These are phyloP conservation scores for Naganishia sp. DNA, from an alignment of 1,284 basidiomycete species.

Conservation along the genomic window DNA sequence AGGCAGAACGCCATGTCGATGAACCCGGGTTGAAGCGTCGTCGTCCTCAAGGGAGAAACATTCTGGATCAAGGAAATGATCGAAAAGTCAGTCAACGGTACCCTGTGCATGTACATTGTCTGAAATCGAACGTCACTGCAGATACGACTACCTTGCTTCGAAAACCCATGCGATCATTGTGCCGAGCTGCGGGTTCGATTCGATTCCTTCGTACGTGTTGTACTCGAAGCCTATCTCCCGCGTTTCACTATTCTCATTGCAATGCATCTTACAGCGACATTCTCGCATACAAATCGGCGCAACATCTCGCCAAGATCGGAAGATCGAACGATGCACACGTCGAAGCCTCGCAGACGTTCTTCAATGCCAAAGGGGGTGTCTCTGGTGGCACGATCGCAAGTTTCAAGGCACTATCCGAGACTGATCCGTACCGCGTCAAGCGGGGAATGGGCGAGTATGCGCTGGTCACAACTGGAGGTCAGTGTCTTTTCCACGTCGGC, in stretches of 20 bases:
- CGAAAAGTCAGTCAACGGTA: conserved; percentile 50
- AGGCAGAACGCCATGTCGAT: not conserved
- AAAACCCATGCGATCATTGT: conserved; percentile 69
- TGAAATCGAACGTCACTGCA: conserved; percentile 25
- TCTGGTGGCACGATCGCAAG: conserved; percentile 73
- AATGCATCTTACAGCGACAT: conserved; percentile 56
- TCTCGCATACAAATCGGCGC: conserved; percentile 60
- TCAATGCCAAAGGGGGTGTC: conserved; percentile 58
- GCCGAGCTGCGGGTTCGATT: conserved; percentile 70
- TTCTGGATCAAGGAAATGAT: conserved; percentile 62
- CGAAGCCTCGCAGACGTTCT: conserved; percentile 58
- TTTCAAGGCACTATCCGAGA: conserved; percentile 56
- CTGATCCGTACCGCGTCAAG: conserved; percentile 53
- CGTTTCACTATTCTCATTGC: not conserved
- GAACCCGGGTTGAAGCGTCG: not conserved
- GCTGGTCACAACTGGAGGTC: conserved; percentile 61
- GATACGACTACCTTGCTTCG: conserved; percentile 65
- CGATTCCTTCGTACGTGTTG: conserved; percentile 62
- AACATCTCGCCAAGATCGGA: conserved; percentile 38
- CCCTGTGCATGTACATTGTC: conserved; percentile 16
- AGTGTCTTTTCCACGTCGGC: conserved; percentile 40
- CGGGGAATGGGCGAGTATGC: conserved; percentile 56
- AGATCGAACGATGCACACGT: conserved; percentile 56
- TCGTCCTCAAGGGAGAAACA: conserved; percentile 56
- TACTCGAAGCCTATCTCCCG: not conserved